Conservation (phyloP, 257 asterid genomes). For the Nicotiana obtusifolia region DNA sequence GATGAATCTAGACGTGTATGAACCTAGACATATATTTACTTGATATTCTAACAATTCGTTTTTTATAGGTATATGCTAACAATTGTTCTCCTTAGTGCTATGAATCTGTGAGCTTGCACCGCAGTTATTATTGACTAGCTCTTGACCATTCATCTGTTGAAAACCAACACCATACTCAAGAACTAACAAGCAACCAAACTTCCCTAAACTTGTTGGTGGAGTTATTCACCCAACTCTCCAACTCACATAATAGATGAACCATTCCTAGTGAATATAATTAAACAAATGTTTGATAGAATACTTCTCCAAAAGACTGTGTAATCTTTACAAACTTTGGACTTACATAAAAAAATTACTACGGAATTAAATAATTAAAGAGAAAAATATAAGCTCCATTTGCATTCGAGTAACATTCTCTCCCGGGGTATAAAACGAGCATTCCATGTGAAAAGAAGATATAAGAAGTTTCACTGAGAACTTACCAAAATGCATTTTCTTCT, state of each 20-base stretch:
- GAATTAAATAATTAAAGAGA: neutral
- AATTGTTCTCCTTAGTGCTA: neutral
- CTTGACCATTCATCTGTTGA: neutral
- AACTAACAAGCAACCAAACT: neutral
- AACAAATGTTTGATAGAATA: neutral
- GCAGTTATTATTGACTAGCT: neutral
- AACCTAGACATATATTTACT: neutral
- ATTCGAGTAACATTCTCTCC: neutral
- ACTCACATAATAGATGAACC: neutral
- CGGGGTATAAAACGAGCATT: neutral
- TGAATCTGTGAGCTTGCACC: neutral
- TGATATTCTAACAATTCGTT: neutral
- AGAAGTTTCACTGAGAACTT: slow-evolving; percentile 30
- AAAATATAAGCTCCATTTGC: neutral
- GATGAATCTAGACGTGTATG: neutral
- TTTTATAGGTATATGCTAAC: neutral
- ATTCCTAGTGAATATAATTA: neutral
- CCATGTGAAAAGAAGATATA: neutral
- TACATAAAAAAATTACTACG: neutral
- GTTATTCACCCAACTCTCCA: neutral
- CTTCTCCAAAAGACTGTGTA: neutral
- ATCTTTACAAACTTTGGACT: neutral
- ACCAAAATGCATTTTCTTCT: slow-evolving; percentile 98
- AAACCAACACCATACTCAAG: neutral
- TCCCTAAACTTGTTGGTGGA: neutral